phyloP scores from a whole-genome alignment of 768 basidiomycete species.

The Austroboletus festivus region DNA sequence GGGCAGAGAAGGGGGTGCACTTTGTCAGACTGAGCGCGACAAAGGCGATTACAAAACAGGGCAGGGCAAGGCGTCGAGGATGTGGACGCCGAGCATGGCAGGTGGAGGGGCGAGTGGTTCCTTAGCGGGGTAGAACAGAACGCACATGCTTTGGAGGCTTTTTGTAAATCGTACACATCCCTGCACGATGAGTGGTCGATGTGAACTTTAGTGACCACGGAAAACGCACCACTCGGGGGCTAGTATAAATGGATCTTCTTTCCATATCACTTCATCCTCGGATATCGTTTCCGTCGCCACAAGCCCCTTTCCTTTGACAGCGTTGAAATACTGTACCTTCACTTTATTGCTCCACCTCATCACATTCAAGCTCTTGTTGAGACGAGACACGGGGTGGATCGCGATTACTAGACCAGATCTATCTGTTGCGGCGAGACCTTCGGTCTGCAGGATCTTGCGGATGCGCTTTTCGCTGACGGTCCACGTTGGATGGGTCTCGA shows the following conservation, averaged over 20 bases:
- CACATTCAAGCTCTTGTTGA: conserved; percentile 64
- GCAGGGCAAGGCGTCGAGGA: conserved; percentile 49
- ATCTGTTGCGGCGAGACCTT: conserved; percentile 44
- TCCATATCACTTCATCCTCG: conserved; percentile 78
- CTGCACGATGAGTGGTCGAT: conserved; percentile 36
- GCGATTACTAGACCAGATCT: conserved; percentile 4
- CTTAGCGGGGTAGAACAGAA: conserved; percentile 69
- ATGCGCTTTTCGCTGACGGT: conserved; percentile 81
- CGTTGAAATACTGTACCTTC: conserved; percentile 63
- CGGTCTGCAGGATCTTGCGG: conserved; percentile 63
- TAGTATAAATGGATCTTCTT: conserved; percentile 76
- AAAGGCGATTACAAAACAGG: conserved; percentile 80
- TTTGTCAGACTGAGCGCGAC: conserved; percentile 59
- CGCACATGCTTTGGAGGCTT: conserved; percentile 57
- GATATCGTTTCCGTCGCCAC: conserved; percentile 65
- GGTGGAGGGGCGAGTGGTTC: conserved; percentile 40
- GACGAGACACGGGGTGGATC: conserved; percentile 56
- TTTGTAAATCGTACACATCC: conserved; percentile 75
- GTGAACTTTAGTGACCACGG: background rate
- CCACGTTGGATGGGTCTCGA: conserved; percentile 63
- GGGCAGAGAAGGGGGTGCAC: conserved; percentile 73
- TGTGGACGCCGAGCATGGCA: conserved; percentile 50
- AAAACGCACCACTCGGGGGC: conserved; percentile 73
- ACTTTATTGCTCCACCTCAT: conserved; percentile 61
- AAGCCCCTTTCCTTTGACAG: conserved; percentile 78